Conservation (phyloP, 495 filamentous ascomycete genomes). For the Eremomyces bilateralis region DNA sequence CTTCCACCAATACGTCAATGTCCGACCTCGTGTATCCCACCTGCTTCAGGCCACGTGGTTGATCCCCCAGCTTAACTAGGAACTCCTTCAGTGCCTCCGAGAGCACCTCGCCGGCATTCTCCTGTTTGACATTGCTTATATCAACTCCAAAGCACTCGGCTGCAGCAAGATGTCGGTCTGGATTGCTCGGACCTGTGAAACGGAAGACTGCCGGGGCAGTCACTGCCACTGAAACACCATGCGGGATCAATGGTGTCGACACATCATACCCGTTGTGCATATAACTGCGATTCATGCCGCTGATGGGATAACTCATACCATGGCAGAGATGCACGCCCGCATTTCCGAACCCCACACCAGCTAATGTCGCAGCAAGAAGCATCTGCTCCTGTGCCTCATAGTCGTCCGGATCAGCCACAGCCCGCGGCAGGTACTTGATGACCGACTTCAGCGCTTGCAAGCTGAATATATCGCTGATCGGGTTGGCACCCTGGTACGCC, state of each 20-base stretch:
- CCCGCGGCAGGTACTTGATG: slow-evolving; percentile 75
- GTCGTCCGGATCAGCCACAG: slow-evolving; percentile 72
- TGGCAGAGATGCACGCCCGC: slow-evolving; percentile 95
- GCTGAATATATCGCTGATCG: slow-evolving; percentile 90
- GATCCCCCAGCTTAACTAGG: slow-evolving; percentile 61
- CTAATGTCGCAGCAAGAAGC: slow-evolving; percentile 82
- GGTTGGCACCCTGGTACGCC: slow-evolving; percentile 92
- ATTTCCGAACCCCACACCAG: slow-evolving; percentile 92
- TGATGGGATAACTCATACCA: slow-evolving; percentile 92
- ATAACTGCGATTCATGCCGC: slow-evolving; percentile 79
- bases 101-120: slow-evolving; percentile 72
- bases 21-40: slow-evolving; percentile 57
- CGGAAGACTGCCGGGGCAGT: slow-evolving; percentile 85
- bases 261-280: slow-evolving; percentile 67
- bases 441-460: slow-evolving; percentile 59
- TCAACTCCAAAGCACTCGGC: slow-evolving; percentile 87
- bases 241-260: slow-evolving; percentile 60
- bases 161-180: slow-evolving; percentile 70
- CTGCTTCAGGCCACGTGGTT: slow-evolving; percentile 66
- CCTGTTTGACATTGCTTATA: slow-evolving; percentile 59
- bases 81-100: slow-evolving; percentile 63
- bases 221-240: slow-evolving; percentile 88
- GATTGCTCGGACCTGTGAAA: slow-evolving; percentile 79
- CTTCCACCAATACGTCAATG: slow-evolving; percentile 68
- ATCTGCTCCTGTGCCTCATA: slow-evolving; percentile 80